These are phyloP conservation scores for Plasmodium gallinaceum DNA, from an alignment of 169 alveolate genomes.

Conservation along the genomic window DNA sequence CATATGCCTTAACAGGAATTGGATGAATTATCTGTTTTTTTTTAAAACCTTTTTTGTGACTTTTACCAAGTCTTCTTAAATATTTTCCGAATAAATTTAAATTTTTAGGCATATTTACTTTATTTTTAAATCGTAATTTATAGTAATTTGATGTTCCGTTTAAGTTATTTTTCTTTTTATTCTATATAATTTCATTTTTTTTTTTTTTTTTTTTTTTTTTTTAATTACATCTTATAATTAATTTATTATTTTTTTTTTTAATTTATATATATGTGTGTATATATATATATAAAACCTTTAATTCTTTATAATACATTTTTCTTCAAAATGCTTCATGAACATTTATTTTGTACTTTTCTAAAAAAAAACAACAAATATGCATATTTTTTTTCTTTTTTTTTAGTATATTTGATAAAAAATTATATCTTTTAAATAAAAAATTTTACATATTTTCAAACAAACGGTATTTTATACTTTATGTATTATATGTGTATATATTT, in stretches of 20 bases:
- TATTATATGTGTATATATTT: too few species aligned
- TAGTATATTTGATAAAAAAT: too few species aligned
- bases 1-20: conserved; percentile 92
- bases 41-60: conserved; percentile 85
- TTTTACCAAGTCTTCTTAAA: conserved; percentile 84
- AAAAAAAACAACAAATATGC: not conserved
- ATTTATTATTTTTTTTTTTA: not conserved
- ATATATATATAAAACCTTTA: not conserved
- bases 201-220: not conserved
- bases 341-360: not conserved
- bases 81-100: conserved; percentile 86
- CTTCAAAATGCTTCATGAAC: not conserved
- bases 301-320: not conserved
- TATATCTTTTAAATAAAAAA: too few species aligned
- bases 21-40: conserved; percentile 88
- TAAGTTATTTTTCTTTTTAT: not conserved
- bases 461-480: too few species aligned
- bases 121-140: not conserved
- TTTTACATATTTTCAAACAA: too few species aligned
- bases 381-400: too few species aligned
- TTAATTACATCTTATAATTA: not conserved
- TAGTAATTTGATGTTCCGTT: not conserved
- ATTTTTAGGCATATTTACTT: conserved; percentile 81
- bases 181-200: not conserved
- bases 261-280: not conserved